Percentiles rank a stretch among this genome's conserved stretches.
These are phyloP conservation scores for Ustilago trichophora DNA, from an alignment of 1,284 basidiomycete species.

Conservation along the genomic window DNA sequence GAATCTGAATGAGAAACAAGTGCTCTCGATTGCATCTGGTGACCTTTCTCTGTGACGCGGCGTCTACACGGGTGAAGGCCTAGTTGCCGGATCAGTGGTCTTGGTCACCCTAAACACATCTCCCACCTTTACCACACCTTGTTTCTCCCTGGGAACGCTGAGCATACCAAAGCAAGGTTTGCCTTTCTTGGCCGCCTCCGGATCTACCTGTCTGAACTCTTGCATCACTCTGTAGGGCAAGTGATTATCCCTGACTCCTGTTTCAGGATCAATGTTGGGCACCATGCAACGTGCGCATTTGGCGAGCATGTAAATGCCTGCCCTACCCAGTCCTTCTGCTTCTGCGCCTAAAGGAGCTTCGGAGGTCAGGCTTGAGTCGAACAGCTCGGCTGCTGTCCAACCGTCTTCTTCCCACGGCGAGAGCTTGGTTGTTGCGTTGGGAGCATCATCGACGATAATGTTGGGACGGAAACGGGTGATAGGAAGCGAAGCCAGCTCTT, in stretches of 20 bases:
- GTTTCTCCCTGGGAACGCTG: conserved; percentile 38
- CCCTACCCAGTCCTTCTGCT: conserved; percentile 43
- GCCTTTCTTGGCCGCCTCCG: conserved; percentile 27
- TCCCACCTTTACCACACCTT: conserved; percentile 42
- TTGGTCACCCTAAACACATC: conserved; percentile 48
- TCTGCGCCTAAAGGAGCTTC: conserved; percentile 39
- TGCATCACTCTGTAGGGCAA: conserved; percentile 56
- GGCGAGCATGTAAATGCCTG: conserved; percentile 52
- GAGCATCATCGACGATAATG: conserved; percentile 49
- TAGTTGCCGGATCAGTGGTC: conserved; percentile 41
- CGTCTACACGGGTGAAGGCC: conserved; percentile 23
- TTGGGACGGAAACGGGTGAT: conserved; percentile 60
- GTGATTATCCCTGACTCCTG: conserved; percentile 46
- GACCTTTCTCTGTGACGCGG: no score
- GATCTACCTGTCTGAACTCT: conserved; percentile 53
- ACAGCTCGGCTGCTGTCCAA: conserved; percentile 54
- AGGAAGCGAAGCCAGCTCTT: conserved; percentile 41
- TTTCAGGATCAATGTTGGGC: conserved; percentile 53
- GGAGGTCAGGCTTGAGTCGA: conserved; percentile 9
- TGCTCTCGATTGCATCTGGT: no score
- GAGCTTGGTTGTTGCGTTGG: conserved; percentile 12
- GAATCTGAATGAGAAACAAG: neutral
- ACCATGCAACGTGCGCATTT: conserved; percentile 58
- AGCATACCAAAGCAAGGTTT: conserved; percentile 60
- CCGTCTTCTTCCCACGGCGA: conserved; percentile 59